phyloP scores from a whole-genome alignment of 2,329 filamentous ascomycete species.

The Clarireedia hainanense region DNA sequence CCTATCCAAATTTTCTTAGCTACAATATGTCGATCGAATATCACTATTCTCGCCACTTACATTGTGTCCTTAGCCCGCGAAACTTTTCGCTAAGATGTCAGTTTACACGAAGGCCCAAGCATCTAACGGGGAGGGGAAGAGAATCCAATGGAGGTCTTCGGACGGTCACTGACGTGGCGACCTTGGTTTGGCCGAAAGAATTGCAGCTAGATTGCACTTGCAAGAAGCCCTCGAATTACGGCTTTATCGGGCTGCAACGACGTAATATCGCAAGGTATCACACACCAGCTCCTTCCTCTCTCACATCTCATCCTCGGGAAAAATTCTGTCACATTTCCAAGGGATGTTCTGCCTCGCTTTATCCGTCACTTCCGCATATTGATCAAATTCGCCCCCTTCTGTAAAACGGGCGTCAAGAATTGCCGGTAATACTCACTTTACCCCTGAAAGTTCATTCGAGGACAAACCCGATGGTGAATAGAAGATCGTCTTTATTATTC shows the following conservation, averaged over 20 bases:
- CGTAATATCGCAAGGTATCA: conserved; percentile 17
- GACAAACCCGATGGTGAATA: conserved; percentile 5
- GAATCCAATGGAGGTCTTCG: conserved; percentile 18
- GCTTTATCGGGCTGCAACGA: conserved; percentile 16
- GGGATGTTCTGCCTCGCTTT: conserved; percentile 4
- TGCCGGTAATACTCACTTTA: background rate
- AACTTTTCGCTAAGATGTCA: conserved; percentile 9
- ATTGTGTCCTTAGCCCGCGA: conserved; percentile 11
- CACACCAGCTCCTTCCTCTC: conserved; percentile 8
- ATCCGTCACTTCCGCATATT: background rate
- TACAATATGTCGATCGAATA: conserved; percentile 6
- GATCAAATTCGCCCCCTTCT: background rate
- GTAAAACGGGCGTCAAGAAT: background rate
- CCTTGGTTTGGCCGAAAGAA: conserved; percentile 23
- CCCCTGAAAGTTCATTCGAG: conserved; percentile 3
- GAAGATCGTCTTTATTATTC: background rate
- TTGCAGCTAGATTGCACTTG: conserved; percentile 8
- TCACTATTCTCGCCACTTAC: conserved; percentile 19
- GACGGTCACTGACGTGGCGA: conserved; percentile 27
- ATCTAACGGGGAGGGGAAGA: conserved; percentile 13
- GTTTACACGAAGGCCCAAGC: conserved; percentile 7
- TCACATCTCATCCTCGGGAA: conserved; percentile 11
- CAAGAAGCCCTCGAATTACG: conserved; percentile 4
- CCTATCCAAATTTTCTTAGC: conserved; percentile 4
- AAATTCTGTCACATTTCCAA: conserved; percentile 7